Evolutionary conservation across 2,329 filamentous ascomycete species (phyloP), one percentile per base, ranked within the genome.

Genomic region (Pseudogymnoascus sp.): DNA sequence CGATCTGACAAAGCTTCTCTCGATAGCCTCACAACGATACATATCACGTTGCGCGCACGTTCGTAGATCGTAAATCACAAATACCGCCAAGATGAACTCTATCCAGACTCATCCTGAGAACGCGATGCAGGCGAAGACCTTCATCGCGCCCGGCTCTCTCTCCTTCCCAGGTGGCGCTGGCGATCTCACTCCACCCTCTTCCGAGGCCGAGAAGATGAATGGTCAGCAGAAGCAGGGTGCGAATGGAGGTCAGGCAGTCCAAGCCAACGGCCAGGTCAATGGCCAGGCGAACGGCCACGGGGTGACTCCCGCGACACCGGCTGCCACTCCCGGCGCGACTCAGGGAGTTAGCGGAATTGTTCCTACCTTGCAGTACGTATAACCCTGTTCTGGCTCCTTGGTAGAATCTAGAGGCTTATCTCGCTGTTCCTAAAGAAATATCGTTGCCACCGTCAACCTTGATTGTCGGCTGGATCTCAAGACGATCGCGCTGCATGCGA

Each of bases 371-470:
- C 91, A 97, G 92, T 96, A 91, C 91, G 92, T 94, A 88, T 87
- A 73, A 75, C 76, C 71, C 70, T 69, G 64, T 66, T 70, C 70
- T 72, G 69, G 68, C 68, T 7, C 66, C 72, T 71, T 65, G 66
- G 66, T 69, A 66, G 65, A 68, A 70, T 61, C 59, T 39, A 73
- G 79, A 79, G 76, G 78, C 83, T 85, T 78, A 85, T 81, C 74
- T 76, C 70, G 69, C 72, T 71, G 71, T 52, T 59, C 55, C 31
- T 72, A 69, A 91, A 95, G 91, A 87, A 97, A 97, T 81, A 96
- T 97, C 80, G 93, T 97, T 78, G 93, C 94, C 69, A 99, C 94
- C 70, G 94, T 97, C 81, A 97, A 97, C 78, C 84, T 97, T 74
- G 91, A 95, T 81, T 97, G 93, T 80, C 92, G 93, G 71, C 81